phyloP scores from a whole-genome alignment of 345 rosid species.

The Odontarrhena argentea region DNA sequence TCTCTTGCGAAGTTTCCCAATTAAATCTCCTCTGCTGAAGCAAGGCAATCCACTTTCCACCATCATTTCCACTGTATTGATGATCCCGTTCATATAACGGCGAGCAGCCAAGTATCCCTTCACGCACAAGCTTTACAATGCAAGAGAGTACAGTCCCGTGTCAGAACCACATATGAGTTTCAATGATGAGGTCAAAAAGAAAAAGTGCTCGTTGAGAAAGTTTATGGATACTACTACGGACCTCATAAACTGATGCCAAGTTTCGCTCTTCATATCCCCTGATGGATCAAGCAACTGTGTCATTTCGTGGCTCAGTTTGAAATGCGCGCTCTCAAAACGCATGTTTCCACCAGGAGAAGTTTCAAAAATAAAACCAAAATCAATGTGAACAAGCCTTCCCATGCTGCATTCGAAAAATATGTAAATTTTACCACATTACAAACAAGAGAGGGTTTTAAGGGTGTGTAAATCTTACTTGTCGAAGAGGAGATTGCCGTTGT shows the following conservation, averaged over 20 bases:
- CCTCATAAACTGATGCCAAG: slow-evolving; percentile 76
- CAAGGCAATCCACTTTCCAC: slow-evolving; percentile 87
- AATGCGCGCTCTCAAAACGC: slow-evolving; percentile 90
- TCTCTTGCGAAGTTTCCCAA: slow-evolving; percentile 79
- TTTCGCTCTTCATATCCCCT: slow-evolving; percentile 80
- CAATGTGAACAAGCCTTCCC: slow-evolving; percentile 91
- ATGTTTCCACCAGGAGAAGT: slow-evolving; percentile 87
- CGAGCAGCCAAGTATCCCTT: slow-evolving; percentile 86
- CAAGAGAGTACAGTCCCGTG: neutral
- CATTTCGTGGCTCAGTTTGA: slow-evolving; percentile 96
- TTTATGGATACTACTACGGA: slow-evolving; percentile 54
- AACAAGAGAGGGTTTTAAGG: neutral
- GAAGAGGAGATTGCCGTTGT: slow-evolving; percentile 93
- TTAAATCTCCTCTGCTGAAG: slow-evolving; percentile 88
- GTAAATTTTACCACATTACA: no score
- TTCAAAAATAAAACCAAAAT: slow-evolving; percentile 90
- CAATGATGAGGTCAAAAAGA: neutral
- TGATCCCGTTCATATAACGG: slow-evolving; percentile 76
- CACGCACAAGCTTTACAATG: slow-evolving; percentile 61
- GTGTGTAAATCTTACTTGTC: slow-evolving; percentile 54
- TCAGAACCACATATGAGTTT: slow-evolving; percentile 2
- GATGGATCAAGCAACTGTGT: slow-evolving; percentile 87
- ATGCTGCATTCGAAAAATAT: slow-evolving; percentile 49
- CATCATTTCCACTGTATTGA: slow-evolving; percentile 72
- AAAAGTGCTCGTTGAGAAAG: neutral